Evolutionary conservation across 306 rosid genomes (phyloP), one percentile per base, ranked within the genome.

Genomic region (Quercus engelmannii): DNA sequence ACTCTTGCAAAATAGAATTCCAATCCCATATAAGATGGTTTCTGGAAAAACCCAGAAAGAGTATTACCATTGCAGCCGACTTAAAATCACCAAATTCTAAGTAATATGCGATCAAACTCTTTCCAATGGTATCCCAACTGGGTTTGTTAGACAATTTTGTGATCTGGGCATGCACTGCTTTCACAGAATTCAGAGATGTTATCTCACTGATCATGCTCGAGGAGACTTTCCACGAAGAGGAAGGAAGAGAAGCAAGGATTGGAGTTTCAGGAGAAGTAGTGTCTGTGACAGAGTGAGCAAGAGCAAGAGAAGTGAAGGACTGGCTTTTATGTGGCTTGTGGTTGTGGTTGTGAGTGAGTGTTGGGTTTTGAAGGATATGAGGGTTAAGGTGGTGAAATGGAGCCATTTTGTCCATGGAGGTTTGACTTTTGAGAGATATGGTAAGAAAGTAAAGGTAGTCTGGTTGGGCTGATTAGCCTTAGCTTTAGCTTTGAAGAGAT

Each of bases 61-160:
- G 87, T 1, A 41, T 41, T 41, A 85, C 86, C 78, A 81, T 84
- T 5, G 81, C 69, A 62, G 94, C 94, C 1, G 92, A 92, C 26
- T 65, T 69, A 25, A 81, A 86, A 82, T 90, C 97, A 1, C 91
- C 90, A 71, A 85, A 79, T 18, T 90, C 90, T 76, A 90, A 73
- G 82, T 90, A 90, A 74, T 31, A 75, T 26, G 80, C 84, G 74
- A 88, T 81, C 81, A 92, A 62, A 43, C 76, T 77, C 25, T 67
- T 79, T 56, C 81, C 92, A 76, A 79, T 46, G 69, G 83, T 11
- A 17, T 55, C 83, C 71, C 80, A 77, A 73, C 30, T 85, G 35
- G 51, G 74, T 59, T 63, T 83, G 67, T 82, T 74, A 26, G 88
- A 73, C 82, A 59, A 69, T 88, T 92, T 92, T 6, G 88, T 31